phyloP scores from a whole-genome alignment of 352 stramenopile species.

The Phytophthora nicotianae region DNA sequence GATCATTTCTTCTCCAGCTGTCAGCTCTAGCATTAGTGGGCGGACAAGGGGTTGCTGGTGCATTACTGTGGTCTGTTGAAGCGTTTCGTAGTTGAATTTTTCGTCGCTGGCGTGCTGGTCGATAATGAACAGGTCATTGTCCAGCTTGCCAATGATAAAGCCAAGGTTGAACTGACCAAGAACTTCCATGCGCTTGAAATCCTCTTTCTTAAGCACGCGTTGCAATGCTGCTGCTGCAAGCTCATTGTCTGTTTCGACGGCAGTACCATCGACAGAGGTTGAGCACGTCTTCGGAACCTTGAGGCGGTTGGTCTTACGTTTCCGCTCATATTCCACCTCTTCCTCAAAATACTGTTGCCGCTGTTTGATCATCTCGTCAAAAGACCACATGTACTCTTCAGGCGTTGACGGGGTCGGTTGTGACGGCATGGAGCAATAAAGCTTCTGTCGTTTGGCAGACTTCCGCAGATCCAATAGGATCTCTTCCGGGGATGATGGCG shows the following conservation, averaged over 20 bases:
- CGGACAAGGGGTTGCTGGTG: conserved; percentile 95
- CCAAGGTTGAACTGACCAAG: conserved; percentile 98
- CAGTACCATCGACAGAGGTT: conserved; percentile 16
- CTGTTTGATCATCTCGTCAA: conserved; percentile 45
- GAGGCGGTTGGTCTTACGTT: conserved; percentile 33
- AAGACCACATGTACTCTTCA: conserved; percentile 44
- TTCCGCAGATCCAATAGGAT: conserved; percentile 26
- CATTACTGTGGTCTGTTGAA: conserved; percentile 89
- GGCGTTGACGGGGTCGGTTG: conserved; percentile 7
- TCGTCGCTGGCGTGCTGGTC: conserved; percentile 99
- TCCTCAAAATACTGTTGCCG: conserved; percentile 49
- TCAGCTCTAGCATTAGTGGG: conserved; percentile 92
- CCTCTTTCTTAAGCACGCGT: conserved; percentile 87
- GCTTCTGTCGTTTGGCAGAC: conserved; percentile 33
- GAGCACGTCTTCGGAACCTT: conserved; percentile 52
- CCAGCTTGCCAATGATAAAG: conserved; percentile 94
- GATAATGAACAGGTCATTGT: conserved; percentile 97
- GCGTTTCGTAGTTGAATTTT: conserved; percentile 79
- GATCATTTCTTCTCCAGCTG: conserved; percentile 92
- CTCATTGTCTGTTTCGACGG: conserved; percentile 43
- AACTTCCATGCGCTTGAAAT: conserved; percentile 93
- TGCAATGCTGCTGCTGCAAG: conserved; percentile 56
- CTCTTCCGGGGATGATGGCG: conserved; percentile 10
- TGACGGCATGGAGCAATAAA: conserved; percentile 16
- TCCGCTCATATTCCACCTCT: conserved; percentile 44